These are phyloP conservation scores for Naematelia encephala DNA, from an alignment of 768 basidiomycete genomes.

Conservation along the genomic window DNA sequence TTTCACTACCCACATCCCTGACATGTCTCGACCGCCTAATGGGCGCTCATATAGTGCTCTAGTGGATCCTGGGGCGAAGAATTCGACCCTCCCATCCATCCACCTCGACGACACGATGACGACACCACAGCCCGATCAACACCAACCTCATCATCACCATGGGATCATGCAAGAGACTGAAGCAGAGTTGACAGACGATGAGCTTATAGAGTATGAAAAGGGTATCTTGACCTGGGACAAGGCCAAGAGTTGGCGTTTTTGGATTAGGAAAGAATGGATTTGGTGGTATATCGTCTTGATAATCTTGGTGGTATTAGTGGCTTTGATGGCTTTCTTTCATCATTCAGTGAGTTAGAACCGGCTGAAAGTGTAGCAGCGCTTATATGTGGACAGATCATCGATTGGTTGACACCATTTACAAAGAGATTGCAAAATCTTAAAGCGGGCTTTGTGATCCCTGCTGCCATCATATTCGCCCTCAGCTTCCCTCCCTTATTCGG, in stretches of 20 bases:
- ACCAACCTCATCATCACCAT: neutral
- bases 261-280: constrained; percentile 32
- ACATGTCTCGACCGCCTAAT: neutral
- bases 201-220: constrained; percentile 34
- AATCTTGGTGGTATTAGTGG: constrained; percentile 56
- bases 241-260: constrained; percentile 26
- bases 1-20: too few species aligned
- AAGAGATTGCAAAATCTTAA: constrained; percentile 57
- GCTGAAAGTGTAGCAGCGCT: neutral
- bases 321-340: constrained; percentile 64
- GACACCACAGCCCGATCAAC: neutral
- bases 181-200: constrained; percentile 40
- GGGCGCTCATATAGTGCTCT: neutral
- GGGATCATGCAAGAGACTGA: constrained; percentile 15
- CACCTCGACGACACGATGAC: neutral
- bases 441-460: constrained; percentile 41
- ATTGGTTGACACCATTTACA: constrained; percentile 65
- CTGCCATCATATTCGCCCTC: constrained; percentile 73
- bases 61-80: neutral
- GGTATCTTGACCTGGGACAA: constrained; percentile 30
- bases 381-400: constrained; percentile 46
- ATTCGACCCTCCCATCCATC: neutral
- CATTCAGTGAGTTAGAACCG: constrained; percentile 51
- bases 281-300: constrained; percentile 52
- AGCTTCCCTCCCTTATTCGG: constrained; percentile 90